Evolutionary conservation across 306 rosid species (phyloP).

Genomic region (Ammopiptanthus mongolicus): DNA sequence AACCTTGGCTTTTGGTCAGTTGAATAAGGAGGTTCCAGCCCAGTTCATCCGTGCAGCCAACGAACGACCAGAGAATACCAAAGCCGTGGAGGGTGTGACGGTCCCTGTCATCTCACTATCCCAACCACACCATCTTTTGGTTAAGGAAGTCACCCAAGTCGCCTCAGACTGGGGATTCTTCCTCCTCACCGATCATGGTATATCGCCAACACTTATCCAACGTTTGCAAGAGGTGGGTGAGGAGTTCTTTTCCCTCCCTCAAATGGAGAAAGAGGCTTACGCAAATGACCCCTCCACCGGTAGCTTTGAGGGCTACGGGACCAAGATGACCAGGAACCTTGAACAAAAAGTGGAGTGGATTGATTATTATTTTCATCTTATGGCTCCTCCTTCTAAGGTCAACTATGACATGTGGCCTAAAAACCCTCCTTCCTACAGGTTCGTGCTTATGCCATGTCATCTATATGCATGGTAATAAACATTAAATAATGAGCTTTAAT

Average conservation of each 20-base stretch:
- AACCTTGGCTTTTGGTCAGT: background rate
- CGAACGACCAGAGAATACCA: background rate
- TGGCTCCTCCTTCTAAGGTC: slow-evolving; percentile 45
- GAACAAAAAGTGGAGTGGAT: slow-evolving; percentile 65
- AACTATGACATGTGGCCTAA: slow-evolving; percentile 44
- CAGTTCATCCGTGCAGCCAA: background rate
- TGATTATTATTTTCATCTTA: slow-evolving; percentile 57
- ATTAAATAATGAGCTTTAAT: background rate
- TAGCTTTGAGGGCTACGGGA: slow-evolving; percentile 57
- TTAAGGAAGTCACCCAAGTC: slow-evolving; percentile 20
- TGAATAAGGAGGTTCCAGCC: background rate
- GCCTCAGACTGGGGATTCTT: slow-evolving; percentile 52
- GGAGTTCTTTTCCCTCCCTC: slow-evolving; percentile 46
- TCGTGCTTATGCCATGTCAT: background rate
- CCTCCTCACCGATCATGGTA: slow-evolving; percentile 44
- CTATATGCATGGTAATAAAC: background rate
- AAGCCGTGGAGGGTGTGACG: background rate
- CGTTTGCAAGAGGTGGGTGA: slow-evolving; percentile 46
- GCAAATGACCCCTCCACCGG: slow-evolving; percentile 56
- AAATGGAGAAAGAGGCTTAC: slow-evolving; percentile 44
- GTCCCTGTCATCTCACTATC: background rate
- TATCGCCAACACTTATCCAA: slow-evolving; percentile 35
- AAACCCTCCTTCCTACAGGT: slow-evolving; percentile 54
- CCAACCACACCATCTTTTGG: background rate
- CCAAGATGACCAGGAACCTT: slow-evolving; percentile 52